A percentile compares a stretch with the other conserved stretches of the same genome.
These are phyloP conservation scores for Phytophthora melonis DNA, from an alignment of 352 stramenopile species.

Conservation along the genomic window DNA sequence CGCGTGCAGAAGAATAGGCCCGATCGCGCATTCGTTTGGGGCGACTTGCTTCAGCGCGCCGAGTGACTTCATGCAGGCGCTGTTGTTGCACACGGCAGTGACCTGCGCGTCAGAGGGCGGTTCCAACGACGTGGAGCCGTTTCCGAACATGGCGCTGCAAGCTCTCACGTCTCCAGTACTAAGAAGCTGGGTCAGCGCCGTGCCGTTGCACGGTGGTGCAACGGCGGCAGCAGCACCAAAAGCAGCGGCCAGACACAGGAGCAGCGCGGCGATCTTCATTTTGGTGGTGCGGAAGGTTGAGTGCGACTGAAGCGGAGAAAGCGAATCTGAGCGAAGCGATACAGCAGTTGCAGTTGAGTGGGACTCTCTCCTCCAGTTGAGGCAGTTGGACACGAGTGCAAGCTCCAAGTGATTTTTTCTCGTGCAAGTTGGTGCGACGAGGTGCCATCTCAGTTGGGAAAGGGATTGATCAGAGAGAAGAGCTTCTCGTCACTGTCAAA, in stretches of 20 bases:
- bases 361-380: slow-evolving; percentile 1
- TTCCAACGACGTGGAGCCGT: slow-evolving; percentile 42
- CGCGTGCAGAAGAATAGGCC: slow-evolving; percentile 31
- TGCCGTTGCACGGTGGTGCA: slow-evolving; percentile 38
- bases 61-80: slow-evolving; percentile 40
- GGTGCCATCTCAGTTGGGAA: slow-evolving; percentile 17
- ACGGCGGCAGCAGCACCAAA: not conserved
- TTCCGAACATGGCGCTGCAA: slow-evolving; percentile 43
- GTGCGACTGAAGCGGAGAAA: slow-evolving; percentile 20
- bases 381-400: slow-evolving; percentile 22
- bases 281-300: not conserved
- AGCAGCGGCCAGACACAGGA: slow-evolving; percentile 11
- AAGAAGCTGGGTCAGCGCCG: slow-evolving; percentile 38
- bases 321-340: slow-evolving; percentile 18
- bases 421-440: slow-evolving; percentile 16
- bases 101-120: slow-evolving; percentile 38
- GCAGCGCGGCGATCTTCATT: slow-evolving; percentile 31
- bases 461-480: not conserved
- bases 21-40: slow-evolving; percentile 46
- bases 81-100: slow-evolving; percentile 40
- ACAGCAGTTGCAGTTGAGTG: not conserved
- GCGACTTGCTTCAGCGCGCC: slow-evolving; percentile 31
- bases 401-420: not conserved
- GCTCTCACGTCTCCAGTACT: slow-evolving; percentile 31
- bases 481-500: not conserved